Evolutionary conservation across 73 alveolate genomes (phyloP), one percentile per base, ranked within the genome.

Genomic region (Paramecium primaurelia): DNA sequence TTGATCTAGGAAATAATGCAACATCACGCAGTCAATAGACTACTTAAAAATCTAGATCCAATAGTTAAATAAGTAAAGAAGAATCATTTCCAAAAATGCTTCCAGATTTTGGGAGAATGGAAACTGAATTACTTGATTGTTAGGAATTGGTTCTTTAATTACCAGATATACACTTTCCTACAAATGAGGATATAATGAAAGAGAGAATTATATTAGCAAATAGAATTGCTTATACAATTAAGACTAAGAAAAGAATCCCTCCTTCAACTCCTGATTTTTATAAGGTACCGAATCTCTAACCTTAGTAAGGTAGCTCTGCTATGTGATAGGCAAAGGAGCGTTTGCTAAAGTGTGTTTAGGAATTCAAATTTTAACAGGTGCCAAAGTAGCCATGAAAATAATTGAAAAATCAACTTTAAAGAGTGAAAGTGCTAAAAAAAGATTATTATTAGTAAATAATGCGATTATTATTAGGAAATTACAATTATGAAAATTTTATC

Each of bases 341-440:
- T 97, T 97, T 87, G 99, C 99, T 18, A 98, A 98, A 93, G 99
- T 98, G 4, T 96, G 96, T 92, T 93, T 98, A 22, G 99, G 98
- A 1, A 92, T 98, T 45, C 98, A 98, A 86, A 95, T 94, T 32
- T 96, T 98, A 18, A 98, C 99, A 58, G 99, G 99, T n/a, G 97
- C 97, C 75, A 93, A 97, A 16, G 99, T 98, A 2, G 99, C 99
- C 9, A 98, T 98, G 40, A 98, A 98, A 93, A 95, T 99, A 7
- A 97, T 98, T 90, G 98, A 98, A 93, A 98, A 98, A 93, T 92
- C 97, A 30, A 94, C 94, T 92, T 92, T 98, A 86, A 93, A 95
- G 44, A 98, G 96, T 94, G 99, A 98, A 54, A 95, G 95, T 85
- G 97, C 99, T 1, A 96, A 96, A 85, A 94, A 95, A 80, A 96